phyloP scores from a whole-genome alignment of 192 early-diverging fungal species.

The Physocladia obscura region DNA sequence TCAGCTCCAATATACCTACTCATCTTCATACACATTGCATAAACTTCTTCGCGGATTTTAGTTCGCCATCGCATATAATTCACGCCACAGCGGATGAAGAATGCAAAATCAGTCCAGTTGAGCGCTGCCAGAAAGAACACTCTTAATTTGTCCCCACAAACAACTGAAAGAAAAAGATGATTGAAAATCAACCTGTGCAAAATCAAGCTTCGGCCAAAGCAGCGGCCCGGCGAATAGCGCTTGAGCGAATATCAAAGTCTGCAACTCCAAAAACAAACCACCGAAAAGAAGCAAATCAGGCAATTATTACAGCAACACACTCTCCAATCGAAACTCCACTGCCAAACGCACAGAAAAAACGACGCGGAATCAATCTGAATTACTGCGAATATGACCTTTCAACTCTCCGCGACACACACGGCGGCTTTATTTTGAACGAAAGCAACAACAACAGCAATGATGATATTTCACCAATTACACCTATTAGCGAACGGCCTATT shows the following conservation, averaged over 20 bases:
- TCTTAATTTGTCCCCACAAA: no score
- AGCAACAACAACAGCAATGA: conserved; percentile 32
- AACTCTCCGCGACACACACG: conserved; percentile 81
- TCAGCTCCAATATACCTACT: no score
- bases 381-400: conserved; percentile 85
- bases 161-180: no score
- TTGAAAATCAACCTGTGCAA: no score
- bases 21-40: no score
- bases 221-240: no score
- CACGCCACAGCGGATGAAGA: no score
- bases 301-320: neutral
- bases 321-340: neutral
- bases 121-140: no score
- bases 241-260: neutral
- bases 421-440: conserved; percentile 73
- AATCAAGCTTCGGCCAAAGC: no score
- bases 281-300: neutral
- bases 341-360: conserved; percentile 13
- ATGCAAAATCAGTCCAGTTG: no score
- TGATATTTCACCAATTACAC: neutral
- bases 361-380: conserved; percentile 38
- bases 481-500: neutral
- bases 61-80: no score
- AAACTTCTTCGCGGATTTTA: no score
- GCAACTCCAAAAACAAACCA: neutral